These are phyloP conservation scores for Trametes cinnabarina DNA, from an alignment of 768 basidiomycete species.

Conservation along the genomic window DNA sequence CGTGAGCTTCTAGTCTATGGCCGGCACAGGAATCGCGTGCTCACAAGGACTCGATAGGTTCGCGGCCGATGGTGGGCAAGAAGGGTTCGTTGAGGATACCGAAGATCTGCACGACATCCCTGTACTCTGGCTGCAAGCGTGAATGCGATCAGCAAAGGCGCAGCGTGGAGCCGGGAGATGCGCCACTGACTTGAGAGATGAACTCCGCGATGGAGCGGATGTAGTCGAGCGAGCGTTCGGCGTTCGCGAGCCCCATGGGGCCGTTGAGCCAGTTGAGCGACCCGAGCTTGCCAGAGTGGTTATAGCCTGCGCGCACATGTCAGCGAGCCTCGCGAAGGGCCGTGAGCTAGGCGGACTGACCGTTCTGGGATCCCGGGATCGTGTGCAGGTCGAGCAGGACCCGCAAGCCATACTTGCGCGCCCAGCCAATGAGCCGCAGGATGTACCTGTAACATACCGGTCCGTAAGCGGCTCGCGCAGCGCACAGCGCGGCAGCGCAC, in stretches of 20 bases:
- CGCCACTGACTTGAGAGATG: constrained; percentile 58
- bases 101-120: constrained; percentile 56
- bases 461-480: background rate
- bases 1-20: constrained; percentile 27
- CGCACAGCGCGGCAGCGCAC: background rate
- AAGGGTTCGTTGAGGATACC: constrained; percentile 66
- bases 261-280: constrained; percentile 61
- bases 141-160: too few relatives aligned
- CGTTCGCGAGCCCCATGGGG: constrained; percentile 86
- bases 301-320: constrained; percentile 35
- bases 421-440: constrained; percentile 74
- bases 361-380: constrained; percentile 78
- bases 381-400: constrained; percentile 79
- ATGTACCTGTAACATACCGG: constrained; percentile 54
- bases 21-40: constrained; percentile 39
- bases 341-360: constrained; percentile 46
- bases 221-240: constrained; percentile 72
- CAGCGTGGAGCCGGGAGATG: background rate
- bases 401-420: constrained; percentile 83
- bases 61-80: constrained; percentile 48
- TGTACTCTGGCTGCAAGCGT: constrained; percentile 48
- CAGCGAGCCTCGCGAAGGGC: background rate
- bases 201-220: constrained; percentile 77
- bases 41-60: constrained; percentile 57
- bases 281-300: constrained; percentile 60